These are phyloP conservation scores for Hemisphaericaspora nanyangensis DNA, from an alignment of 805 yeast species.

Conservation along the genomic window DNA sequence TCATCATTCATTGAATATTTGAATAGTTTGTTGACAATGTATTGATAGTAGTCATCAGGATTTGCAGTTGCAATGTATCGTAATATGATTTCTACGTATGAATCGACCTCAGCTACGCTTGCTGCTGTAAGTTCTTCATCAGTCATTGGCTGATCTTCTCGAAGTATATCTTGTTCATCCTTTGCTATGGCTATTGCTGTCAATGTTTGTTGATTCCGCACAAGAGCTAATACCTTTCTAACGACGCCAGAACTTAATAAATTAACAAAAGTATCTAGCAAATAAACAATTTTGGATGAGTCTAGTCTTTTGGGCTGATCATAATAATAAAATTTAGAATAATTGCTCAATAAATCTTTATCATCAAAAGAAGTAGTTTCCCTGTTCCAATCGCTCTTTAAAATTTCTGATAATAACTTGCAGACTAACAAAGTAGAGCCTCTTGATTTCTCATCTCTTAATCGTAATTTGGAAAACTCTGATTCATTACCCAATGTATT, in stretches of 20 bases:
- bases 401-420: conserved; percentile 26
- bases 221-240: conserved; percentile 23
- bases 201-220: conserved; percentile 13
- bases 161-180: conserved; percentile 3
- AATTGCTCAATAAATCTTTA: conserved; percentile 13
- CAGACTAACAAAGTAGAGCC: conserved; percentile 29
- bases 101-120: conserved; percentile 28
- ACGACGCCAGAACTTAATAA: conserved; percentile 28
- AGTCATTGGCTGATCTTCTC: conserved; percentile 2
- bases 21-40: conserved; percentile 22
- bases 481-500: conserved; percentile 22
- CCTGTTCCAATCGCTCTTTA: conserved; percentile 28
- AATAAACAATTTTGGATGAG: conserved; percentile 13
- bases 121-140: conserved; percentile 7
- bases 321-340: conserved; percentile 25
- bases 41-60: conserved; percentile 28
- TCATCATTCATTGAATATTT: conserved; percentile 20
- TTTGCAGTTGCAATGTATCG: conserved; percentile 36
- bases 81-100: conserved; percentile 25
- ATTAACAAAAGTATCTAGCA: conserved; percentile 27
- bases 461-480: conserved; percentile 17
- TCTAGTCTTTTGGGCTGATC: conserved; percentile 26
- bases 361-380: conserved; percentile 10
- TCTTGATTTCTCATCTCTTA: conserved; percentile 27
- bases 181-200: conserved; percentile 5